Evolutionary conservation across 768 basidiomycete genomes (phyloP).

Genomic region (Rhodotorula diobovata): DNA sequence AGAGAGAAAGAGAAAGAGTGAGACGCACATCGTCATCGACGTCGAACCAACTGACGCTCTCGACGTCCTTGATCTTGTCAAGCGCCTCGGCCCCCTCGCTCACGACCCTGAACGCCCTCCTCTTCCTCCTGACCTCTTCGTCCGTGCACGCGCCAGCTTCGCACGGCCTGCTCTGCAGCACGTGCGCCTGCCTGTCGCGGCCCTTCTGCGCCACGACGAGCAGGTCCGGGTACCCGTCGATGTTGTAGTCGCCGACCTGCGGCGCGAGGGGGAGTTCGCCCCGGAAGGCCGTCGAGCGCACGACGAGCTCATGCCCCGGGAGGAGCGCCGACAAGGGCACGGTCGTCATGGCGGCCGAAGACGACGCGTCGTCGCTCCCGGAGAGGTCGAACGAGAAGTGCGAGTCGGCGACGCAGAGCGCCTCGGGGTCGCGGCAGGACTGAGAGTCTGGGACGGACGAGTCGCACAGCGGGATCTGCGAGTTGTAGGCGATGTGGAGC

Average conservation of each 20-base stretch:
- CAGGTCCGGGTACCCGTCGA: slow-evolving; percentile 91
- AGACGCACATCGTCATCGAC: slow-evolving; percentile 86
- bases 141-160: slow-evolving; percentile 30
- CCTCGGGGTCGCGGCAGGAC: slow-evolving; percentile 69
- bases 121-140: slow-evolving; percentile 47
- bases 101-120: slow-evolving; percentile 63
- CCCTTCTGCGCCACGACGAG: slow-evolving; percentile 47
- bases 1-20: too few species aligned
- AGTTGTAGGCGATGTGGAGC: slow-evolving; percentile 89
- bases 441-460: slow-evolving; percentile 45
- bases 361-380: slow-evolving; percentile 38
- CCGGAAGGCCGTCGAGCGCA: slow-evolving; percentile 61
- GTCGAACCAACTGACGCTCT: slow-evolving; percentile 75
- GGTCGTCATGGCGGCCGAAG: slow-evolving; percentile 53
- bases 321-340: slow-evolving; percentile 64
- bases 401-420: slow-evolving; percentile 76
- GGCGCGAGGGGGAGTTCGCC: slow-evolving; percentile 71
- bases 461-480: slow-evolving; percentile 76
- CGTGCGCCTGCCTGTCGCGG: slow-evolving; percentile 39
- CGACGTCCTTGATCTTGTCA: slow-evolving; percentile 67
- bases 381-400: slow-evolving; percentile 71
- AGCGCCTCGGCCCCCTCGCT: slow-evolving; percentile 59
- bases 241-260: slow-evolving; percentile 79
- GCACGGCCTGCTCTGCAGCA: slow-evolving; percentile 48
- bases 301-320: slow-evolving; percentile 56